phyloP scores from a whole-genome alignment of 1,284 basidiomycete genomes.

The Melampsora abietis-canadensis region DNA sequence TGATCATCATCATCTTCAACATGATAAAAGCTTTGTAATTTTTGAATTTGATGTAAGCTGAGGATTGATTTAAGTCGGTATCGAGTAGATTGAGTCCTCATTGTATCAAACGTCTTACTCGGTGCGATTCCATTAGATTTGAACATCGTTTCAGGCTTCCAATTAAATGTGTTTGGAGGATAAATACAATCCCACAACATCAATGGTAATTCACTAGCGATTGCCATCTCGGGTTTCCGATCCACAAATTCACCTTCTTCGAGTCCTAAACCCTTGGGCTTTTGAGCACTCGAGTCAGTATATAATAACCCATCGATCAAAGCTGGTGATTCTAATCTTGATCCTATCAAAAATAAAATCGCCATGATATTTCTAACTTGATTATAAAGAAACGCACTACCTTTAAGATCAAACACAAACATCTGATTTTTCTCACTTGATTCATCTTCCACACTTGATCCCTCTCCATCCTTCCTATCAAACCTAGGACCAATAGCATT shows the following conservation, averaged over 20 bases:
- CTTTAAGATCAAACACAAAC: conserved; percentile 69
- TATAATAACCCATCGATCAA: conserved; percentile 75
- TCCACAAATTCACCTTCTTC: conserved; percentile 55
- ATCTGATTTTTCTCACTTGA: conserved; percentile 6
- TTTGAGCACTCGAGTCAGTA: conserved; percentile 53
- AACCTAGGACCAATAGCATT: neutral
- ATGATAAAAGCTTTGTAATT: neutral
- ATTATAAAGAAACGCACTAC: conserved; percentile 90
- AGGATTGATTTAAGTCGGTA: conserved; percentile 11
- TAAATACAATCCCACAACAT: conserved; percentile 91
- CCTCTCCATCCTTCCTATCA: neutral
- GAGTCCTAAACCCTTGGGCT: conserved; percentile 42
- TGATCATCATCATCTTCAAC: neutral
- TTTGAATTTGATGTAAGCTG: neutral
- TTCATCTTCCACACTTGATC: neutral
- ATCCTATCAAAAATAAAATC: conserved; percentile 81
- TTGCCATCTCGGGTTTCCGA: conserved; percentile 82
- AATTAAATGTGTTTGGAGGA: conserved; percentile 64
- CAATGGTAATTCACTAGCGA: conserved; percentile 85
- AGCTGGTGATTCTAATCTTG: conserved; percentile 70
- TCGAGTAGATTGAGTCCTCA: neutral
- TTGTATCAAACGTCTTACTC: neutral
- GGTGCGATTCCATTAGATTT: neutral
- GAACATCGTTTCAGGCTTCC: conserved; percentile 58
- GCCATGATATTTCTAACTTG: conserved; percentile 97